Evolutionary conservation across 169 alveolate species (phyloP), one percentile per base, ranked within the genome.

Genomic region (Plasmodium vivax): DNA sequence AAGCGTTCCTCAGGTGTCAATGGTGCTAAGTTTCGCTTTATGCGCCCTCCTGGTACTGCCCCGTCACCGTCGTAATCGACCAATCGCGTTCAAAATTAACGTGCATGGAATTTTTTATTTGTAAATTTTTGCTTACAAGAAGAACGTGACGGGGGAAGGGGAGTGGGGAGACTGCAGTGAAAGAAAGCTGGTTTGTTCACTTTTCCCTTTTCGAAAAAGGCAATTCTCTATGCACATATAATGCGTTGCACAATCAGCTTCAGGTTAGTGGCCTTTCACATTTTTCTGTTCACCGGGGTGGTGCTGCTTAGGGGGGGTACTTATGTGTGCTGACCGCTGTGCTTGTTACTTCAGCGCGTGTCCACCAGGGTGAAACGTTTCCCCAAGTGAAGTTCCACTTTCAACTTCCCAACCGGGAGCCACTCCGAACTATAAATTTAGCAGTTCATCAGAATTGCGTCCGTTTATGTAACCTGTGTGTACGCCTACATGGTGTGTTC

Each of bases 51-150:
- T 62, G 75, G 38, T 19, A 19, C 14, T 62, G 6, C 75, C 34
- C 75, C 36, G 8, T 10, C 27, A 1, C 75, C 4, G 27, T 62
- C 34, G 34, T 62, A 62, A 62, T 19, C 12, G 38, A 34, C 34
- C n/a, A 62, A 62, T n/a, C 58, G 5, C 75, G 75, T 62, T 62
- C 75, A 68, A 0, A 68, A 68, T 68, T 68, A 7, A 0, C 36
- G 19, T 19, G 75, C 34, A 16, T n/a, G 82, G 32, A 32, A 74
- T 74, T 74, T 74, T 74, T 82, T 51, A 82, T 47, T 82, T 82
- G 90, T 82, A 82, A 82, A 56, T 41, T 54, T 75, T 30, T 82
- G 75, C 62, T 82, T 82, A 38, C 54, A 54, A 82, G 54, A 56
- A 82, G 90, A 51, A 56, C 58, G 8, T 51, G 36, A 19, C 12